phyloP scores from a whole-genome alignment of 148 eudicot species.

The Pouteria glomerata region DNA sequence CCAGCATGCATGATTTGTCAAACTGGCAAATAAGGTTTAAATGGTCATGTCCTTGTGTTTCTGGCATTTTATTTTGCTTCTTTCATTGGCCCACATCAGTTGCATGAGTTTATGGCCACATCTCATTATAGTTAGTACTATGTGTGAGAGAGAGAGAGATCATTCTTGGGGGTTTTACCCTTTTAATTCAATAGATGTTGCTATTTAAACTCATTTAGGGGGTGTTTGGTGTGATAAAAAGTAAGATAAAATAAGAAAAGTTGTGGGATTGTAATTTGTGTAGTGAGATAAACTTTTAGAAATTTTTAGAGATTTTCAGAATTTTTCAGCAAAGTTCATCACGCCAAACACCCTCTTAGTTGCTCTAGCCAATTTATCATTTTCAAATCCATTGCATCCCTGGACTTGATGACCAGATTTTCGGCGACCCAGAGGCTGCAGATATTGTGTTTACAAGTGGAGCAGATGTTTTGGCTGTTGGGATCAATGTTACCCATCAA shows the following conservation, averaged over 20 bases:
- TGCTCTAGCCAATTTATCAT: background rate
- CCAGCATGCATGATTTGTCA: background rate
- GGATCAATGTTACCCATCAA: conserved; percentile 93
- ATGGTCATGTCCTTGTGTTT: background rate
- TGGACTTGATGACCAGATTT: too few relatives aligned
- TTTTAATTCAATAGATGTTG: too few relatives aligned
- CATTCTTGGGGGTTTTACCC: too few relatives aligned
- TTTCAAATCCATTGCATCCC: too few relatives aligned
- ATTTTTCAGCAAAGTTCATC: too few relatives aligned
- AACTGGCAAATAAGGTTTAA: background rate
- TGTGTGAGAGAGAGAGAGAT: too few relatives aligned
- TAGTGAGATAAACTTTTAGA: too few relatives aligned
- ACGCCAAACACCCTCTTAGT: too few relatives aligned
- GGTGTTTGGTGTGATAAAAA: too few relatives aligned
- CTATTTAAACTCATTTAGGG: too few relatives aligned
- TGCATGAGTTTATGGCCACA: background rate
- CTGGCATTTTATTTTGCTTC: background rate
- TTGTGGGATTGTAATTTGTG: too few relatives aligned
- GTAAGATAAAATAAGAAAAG: too few relatives aligned
- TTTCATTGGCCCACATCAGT: background rate
- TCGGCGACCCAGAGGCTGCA: conserved; percentile 97
- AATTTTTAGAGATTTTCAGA: background rate
- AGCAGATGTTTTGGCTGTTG: conserved; percentile 82
- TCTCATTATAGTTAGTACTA: background rate
- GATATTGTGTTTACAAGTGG: conserved; percentile 92